Evolutionary conservation across 306 rosid genomes (phyloP).

Genomic region (Gynostemma pentaphyllum): DNA sequence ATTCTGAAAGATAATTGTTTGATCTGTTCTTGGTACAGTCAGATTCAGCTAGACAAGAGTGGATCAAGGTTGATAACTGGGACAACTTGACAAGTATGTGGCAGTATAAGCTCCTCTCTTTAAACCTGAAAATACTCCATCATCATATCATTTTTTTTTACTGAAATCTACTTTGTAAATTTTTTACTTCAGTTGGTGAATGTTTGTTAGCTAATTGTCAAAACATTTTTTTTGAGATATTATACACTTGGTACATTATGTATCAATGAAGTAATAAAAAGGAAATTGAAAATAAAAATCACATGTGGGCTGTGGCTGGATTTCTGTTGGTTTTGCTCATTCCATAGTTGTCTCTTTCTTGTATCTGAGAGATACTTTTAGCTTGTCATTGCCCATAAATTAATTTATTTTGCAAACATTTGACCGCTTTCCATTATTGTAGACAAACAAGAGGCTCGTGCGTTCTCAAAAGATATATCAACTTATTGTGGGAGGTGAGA

Average conservation of each 20-base stretch:
- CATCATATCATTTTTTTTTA: not conserved
- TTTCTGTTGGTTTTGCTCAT: not conserved
- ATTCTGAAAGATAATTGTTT: not conserved
- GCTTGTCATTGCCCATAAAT: not conserved
- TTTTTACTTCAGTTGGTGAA: not conserved
- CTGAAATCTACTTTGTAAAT: not conserved
- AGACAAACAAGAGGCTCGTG: slow-evolving; percentile 89
- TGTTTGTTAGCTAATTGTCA: slow-evolving; percentile 2
- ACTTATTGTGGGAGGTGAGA: slow-evolving; percentile 83
- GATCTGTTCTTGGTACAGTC: slow-evolving; percentile 33
- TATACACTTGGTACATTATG: not conserved
- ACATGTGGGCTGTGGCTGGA: not conserved
- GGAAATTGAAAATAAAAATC: not conserved
- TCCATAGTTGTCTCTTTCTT: not conserved
- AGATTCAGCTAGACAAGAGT: slow-evolving; percentile 27
- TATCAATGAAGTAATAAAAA: not conserved
- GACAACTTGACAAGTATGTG: slow-evolving; percentile 59
- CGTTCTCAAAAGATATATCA: slow-evolving; percentile 75
- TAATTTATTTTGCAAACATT: not conserved
- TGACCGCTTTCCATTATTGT: slow-evolving; percentile 11
- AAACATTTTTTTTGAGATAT: too few species aligned
- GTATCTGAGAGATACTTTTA: not conserved
- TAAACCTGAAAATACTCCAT: not conserved
- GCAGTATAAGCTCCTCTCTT: not conserved
- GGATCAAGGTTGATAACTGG: slow-evolving; percentile 81